Percentiles rank a stretch among this genome's conserved stretches.
These are phyloP conservation scores for Daldinia loculata DNA, from an alignment of 495 filamentous ascomycete species.

Conservation along the genomic window DNA sequence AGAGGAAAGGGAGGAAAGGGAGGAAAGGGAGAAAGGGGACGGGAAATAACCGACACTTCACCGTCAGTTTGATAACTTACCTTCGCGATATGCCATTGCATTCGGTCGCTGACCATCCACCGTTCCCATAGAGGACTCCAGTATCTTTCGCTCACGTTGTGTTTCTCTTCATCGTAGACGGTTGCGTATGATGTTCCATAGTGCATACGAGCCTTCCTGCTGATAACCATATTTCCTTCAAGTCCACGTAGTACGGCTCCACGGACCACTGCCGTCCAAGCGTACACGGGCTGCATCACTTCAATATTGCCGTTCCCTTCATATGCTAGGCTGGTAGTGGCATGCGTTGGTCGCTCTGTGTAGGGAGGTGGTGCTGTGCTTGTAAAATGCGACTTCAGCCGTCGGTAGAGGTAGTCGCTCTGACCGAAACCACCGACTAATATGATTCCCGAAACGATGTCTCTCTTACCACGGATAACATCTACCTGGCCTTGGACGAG, in stretches of 20 bases:
- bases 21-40: not conserved
- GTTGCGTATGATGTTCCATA: constrained; percentile 83
- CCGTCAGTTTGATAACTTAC: constrained; percentile 48
- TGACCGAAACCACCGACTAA: constrained; percentile 77
- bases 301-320: constrained; percentile 63
- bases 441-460: constrained; percentile 71
- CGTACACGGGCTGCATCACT: constrained; percentile 79
- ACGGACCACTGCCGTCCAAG: constrained; percentile 79
- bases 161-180: constrained; percentile 74
- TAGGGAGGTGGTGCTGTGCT: constrained; percentile 71
- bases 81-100: constrained; percentile 83
- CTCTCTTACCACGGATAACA: constrained; percentile 66
- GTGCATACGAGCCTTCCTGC: constrained; percentile 71
- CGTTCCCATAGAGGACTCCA: constrained; percentile 80
- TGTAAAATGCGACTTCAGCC: constrained; percentile 71
- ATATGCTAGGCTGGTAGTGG: constrained; percentile 49
- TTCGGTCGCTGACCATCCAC: constrained; percentile 81
- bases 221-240: constrained; percentile 76
- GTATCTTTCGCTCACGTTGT: constrained; percentile 71
- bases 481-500: constrained; percentile 69
- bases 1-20: too few relatives aligned
- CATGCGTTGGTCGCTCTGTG: constrained; percentile 68
- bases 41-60: not conserved
- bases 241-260: constrained; percentile 73
- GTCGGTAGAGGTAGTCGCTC: constrained; percentile 72